Conservation (phyloP, 805 yeast genomes). For the Monosporozyma unispora region DNA sequence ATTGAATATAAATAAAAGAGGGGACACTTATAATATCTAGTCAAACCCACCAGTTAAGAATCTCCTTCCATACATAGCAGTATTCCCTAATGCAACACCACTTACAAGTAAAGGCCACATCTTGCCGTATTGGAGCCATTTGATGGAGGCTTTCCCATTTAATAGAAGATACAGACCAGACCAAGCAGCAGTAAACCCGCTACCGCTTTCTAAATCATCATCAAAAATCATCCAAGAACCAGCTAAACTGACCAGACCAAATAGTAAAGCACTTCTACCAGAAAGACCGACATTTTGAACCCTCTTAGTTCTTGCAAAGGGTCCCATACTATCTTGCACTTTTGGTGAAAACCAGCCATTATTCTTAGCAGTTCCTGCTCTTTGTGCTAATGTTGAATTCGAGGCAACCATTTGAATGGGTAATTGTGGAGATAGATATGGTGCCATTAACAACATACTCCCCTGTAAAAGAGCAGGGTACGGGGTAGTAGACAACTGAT, state of each 20-base stretch:
- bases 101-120: conserved; percentile 54
- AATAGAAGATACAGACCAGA: conserved; percentile 61
- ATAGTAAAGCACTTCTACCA: conserved; percentile 36
- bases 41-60: conserved; percentile 42
- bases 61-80: conserved; percentile 59
- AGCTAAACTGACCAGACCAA: conserved; percentile 52
- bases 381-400: not conserved
- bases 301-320: conserved; percentile 1
- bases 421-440: not conserved
- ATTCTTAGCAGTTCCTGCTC: not conserved
- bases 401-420: not conserved
- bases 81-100: conserved; percentile 51
- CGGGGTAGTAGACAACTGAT: conserved; percentile 35
- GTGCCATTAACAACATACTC: conserved; percentile 28
- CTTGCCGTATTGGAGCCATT: conserved; percentile 45
- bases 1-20: not conserved
- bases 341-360: not conserved
- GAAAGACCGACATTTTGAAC: conserved; percentile 28
- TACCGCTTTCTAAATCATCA: conserved; percentile 67
- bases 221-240: conserved; percentile 73
- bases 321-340: not conserved
- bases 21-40: not conserved
- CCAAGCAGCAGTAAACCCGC: conserved; percentile 81
- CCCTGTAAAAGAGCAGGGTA: conserved; percentile 32
- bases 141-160: conserved; percentile 53